Percentiles rank a stretch among this genome's conserved stretches.
Evolutionary conservation across 208 protist genomes (phyloP).

Genomic region (Acanthamoeba triangularis): DNA sequence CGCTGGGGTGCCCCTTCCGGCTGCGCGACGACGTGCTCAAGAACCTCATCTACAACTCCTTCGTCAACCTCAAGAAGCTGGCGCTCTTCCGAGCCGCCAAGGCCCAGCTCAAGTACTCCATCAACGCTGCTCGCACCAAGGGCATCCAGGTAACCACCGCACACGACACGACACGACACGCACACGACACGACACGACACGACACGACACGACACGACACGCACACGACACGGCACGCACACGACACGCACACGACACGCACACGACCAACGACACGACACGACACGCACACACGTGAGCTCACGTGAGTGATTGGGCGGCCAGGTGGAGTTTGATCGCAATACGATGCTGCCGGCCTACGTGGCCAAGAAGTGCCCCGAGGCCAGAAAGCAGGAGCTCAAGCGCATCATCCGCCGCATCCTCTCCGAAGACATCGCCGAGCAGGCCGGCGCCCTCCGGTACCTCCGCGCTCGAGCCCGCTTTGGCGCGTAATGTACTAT

Average conservation of each 20-base stretch:
- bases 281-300: not conserved
- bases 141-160: conserved; percentile 23
- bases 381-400: not conserved
- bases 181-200: not conserved
- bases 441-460: conserved; percentile 47
- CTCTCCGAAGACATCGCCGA: conserved; percentile 6
- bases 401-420: not conserved
- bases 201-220: not conserved
- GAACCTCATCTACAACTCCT: conserved; percentile 74
- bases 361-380: conserved; percentile 43
- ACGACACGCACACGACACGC: not conserved
- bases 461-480: not conserved
- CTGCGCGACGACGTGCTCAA: conserved; percentile 58
- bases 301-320: not conserved
- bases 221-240: not conserved
- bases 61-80: conserved; percentile 36
- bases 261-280: not conserved
- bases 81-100: conserved; percentile 34
- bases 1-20: conserved; percentile 45
- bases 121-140: conserved; percentile 61
- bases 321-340: conserved; percentile 48
- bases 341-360: conserved; percentile 66
- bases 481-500: not conserved
- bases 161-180: not conserved
- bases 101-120: conserved; percentile 54